phyloP scores from a whole-genome alignment of 192 early-diverging fungal genomes.

The Coemansia sp. region DNA sequence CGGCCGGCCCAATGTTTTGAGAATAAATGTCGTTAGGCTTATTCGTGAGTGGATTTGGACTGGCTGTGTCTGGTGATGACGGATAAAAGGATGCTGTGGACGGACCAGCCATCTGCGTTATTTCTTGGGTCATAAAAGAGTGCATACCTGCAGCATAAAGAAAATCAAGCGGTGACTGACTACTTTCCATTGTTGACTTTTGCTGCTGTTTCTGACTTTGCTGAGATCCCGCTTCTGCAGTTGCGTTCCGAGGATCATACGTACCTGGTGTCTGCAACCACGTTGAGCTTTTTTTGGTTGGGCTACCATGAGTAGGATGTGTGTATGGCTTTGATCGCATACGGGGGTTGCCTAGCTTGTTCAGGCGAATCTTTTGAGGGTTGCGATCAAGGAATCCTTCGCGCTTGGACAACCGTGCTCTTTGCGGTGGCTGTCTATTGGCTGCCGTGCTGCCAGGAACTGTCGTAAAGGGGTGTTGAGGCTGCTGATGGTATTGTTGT shows the following conservation, averaged over 20 bases:
- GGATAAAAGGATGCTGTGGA: background rate
- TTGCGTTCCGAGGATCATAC: background rate
- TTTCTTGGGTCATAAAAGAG: background rate
- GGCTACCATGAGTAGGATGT: background rate
- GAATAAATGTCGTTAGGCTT: background rate
- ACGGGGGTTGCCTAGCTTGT: conserved; percentile 6
- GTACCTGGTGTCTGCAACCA: background rate
- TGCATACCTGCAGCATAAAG: background rate
- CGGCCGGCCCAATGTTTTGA: background rate
- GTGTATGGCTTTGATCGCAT: conserved; percentile 6
- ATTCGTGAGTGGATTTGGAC: background rate
- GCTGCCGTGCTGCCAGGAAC: background rate
- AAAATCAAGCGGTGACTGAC: background rate
- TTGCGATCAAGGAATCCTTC: conserved; percentile 23
- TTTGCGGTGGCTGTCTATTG: background rate
- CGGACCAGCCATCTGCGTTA: background rate
- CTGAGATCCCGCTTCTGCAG: background rate
- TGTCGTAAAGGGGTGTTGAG: background rate
- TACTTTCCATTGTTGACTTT: background rate
- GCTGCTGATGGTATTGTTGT: no score
- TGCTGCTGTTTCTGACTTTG: background rate
- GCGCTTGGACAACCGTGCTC: conserved; percentile 10
- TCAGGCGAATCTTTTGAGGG: conserved; percentile 19
- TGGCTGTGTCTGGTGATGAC: background rate
- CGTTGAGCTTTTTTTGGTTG: background rate